These are phyloP conservation scores for Neurospora sp. DNA, from an alignment of 495 filamentous ascomycete species.

Conservation along the genomic window DNA sequence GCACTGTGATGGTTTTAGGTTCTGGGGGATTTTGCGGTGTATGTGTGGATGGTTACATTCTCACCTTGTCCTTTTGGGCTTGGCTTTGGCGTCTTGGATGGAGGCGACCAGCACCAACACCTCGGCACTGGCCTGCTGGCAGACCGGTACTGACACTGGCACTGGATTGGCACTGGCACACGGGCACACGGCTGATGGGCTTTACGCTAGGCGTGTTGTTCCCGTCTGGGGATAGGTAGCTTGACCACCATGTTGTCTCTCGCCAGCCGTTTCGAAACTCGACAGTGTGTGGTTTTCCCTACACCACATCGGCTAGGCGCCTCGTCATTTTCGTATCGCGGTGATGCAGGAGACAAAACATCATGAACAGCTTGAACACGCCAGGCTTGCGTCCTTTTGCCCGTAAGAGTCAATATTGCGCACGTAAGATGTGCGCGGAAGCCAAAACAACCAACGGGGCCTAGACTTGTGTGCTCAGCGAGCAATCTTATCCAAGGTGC, in stretches of 20 bases:
- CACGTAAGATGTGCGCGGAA: background rate
- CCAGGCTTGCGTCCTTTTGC: background rate
- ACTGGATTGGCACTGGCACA: background rate
- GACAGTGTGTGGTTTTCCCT: background rate
- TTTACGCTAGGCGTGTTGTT: background rate
- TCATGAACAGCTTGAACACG: background rate
- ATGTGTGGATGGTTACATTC: background rate
- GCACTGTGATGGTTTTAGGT: background rate
- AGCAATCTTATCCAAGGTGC: constrained; percentile 26
- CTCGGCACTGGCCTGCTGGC: background rate
- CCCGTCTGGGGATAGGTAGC: background rate
- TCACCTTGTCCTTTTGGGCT: background rate
- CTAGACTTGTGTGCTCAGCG: constrained; percentile 8
- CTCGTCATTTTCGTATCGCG: background rate
- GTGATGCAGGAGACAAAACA: background rate
- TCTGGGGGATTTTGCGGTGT: background rate
- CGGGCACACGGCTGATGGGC: background rate
- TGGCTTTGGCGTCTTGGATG: background rate
- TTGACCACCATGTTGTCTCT: background rate
- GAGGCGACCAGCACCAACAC: background rate
- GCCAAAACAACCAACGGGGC: background rate
- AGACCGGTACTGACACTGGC: background rate
- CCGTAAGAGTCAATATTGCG: background rate
- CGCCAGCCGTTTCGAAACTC: background rate
- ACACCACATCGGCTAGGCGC: background rate